Percentiles rank a stretch among this genome's conserved stretches.
Conservation (phyloP, 2,329 filamentous ascomycete genomes). For the Allantophomopsis cytisporea region DNA sequence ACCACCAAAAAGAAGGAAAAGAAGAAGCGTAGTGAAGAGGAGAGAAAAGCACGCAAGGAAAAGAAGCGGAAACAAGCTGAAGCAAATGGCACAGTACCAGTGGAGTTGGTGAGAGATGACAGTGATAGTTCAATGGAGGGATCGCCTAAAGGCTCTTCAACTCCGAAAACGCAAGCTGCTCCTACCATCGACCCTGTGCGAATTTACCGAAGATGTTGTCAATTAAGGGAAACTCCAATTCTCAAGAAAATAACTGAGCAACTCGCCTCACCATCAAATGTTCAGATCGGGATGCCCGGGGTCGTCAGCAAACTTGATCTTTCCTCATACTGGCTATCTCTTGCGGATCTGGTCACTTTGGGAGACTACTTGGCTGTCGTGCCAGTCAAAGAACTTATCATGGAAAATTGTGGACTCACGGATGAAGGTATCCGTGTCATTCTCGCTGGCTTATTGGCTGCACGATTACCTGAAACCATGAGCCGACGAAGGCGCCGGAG, state of each 20-base stretch:
- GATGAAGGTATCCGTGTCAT: conserved; percentile 82
- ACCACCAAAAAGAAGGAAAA: conserved; percentile 76
- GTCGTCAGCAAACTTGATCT: conserved; percentile 73
- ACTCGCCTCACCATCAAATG: conserved; percentile 58
- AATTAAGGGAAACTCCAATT: conserved; percentile 83
- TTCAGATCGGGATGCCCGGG: conserved; percentile 49
- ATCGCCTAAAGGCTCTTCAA: conserved; percentile 12
- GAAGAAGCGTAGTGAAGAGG: conserved; percentile 89
- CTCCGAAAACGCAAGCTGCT: conserved; percentile 42
- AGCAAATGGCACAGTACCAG: conserved; percentile 73
- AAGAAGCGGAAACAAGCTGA: conserved; percentile 75
- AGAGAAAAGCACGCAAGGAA: conserved; percentile 84
- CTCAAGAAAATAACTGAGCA: conserved; percentile 87
- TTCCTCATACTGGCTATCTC: conserved; percentile 69
- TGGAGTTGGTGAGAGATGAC: conserved; percentile 65
- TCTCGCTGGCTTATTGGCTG: conserved; percentile 71
- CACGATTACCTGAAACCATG: conserved; percentile 50
- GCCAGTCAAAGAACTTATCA: conserved; percentile 70
- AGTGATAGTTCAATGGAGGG: conserved; percentile 35
- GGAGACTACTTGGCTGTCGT: conserved; percentile 92
- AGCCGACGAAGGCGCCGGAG: conserved; percentile 29
- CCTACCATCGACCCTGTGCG: conserved; percentile 85
- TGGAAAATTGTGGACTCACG: conserved; percentile 77
- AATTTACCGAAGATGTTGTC: conserved; percentile 90
- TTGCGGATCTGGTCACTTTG: conserved; percentile 74